phyloP scores from a whole-genome alignment of 2,329 filamentous ascomycete species.

The Xylariaceae sp. region DNA sequence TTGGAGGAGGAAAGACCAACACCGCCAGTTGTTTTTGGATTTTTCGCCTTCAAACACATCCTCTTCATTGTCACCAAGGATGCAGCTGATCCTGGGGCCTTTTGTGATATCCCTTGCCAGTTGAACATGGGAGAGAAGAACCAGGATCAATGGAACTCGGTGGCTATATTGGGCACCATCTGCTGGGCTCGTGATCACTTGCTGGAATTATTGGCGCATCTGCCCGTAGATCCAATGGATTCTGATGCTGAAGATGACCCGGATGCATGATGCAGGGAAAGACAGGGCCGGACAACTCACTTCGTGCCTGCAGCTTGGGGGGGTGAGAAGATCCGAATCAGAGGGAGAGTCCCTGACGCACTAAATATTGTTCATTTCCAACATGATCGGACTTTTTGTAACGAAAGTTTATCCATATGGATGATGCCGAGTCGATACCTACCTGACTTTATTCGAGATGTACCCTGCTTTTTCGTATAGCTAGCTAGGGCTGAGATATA shows the following conservation, averaged over 20 bases:
- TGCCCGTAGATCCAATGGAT: slow-evolving; percentile 2
- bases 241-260: slow-evolving; percentile 19
- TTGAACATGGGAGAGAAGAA: slow-evolving; percentile 26
- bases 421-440: no score
- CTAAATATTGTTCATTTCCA: no score
- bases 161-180: slow-evolving; percentile 28
- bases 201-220: not conserved
- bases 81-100: slow-evolving; percentile 18
- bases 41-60: slow-evolving; percentile 27
- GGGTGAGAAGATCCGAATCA: no score
- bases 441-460: no score
- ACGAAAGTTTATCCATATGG: no score
- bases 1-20: slow-evolving; percentile 1
- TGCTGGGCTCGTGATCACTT: slow-evolving; percentile 29
- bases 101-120: slow-evolving; percentile 22
- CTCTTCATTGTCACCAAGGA: slow-evolving; percentile 28
- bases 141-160: slow-evolving; percentile 29
- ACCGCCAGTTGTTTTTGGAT: slow-evolving; percentile 25
- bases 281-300: no score
- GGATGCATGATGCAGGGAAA: no score
- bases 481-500: no score
- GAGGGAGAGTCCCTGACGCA: no score
- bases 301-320: no score
- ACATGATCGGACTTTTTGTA: no score
- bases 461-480: no score